Percentiles rank a stretch among this genome's conserved stretches.
Conservation (phyloP, 805 yeast species). For the Myxozyma nipponensis region DNA sequence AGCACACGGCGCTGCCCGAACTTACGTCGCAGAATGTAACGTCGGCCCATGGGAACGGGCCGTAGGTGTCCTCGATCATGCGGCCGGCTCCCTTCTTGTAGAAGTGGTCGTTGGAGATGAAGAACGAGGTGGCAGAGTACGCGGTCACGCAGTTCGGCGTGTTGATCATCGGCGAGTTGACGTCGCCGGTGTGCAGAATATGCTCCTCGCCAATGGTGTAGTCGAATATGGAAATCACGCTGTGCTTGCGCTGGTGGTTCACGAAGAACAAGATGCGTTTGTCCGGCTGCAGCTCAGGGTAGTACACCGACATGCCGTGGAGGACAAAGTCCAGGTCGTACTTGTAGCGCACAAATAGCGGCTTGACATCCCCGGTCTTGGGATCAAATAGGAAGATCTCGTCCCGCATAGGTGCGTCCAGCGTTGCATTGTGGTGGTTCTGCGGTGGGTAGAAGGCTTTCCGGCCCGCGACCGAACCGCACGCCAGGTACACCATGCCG, state of each 20-base stretch:
- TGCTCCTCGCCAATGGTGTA: slow-evolving; percentile 5
- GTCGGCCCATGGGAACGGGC: slow-evolving; percentile 15
- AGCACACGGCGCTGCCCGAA: not conserved
- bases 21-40: slow-evolving; percentile 6
- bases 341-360: slow-evolving; percentile 1
- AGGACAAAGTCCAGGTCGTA: slow-evolving; percentile 6
- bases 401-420: slow-evolving; percentile 1
- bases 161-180: slow-evolving; percentile 3
- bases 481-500: slow-evolving; percentile 12
- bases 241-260: slow-evolving; percentile 12
- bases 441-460: slow-evolving; percentile 14
- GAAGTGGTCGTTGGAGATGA: slow-evolving; percentile 16
- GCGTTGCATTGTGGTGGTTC: slow-evolving; percentile 2
- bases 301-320: slow-evolving; percentile 12
- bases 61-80: slow-evolving; percentile 5
- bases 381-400: slow-evolving; percentile 8
- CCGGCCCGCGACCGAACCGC: slow-evolving; percentile 13
- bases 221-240: slow-evolving; percentile 7
- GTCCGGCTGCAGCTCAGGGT: slow-evolving; percentile 7
- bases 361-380: not conserved
- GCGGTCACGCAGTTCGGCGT: slow-evolving; percentile 14
- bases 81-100: slow-evolving; percentile 7
- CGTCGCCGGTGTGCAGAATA: slow-evolving; percentile 1
- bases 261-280: slow-evolving; percentile 10
- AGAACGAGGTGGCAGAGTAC: slow-evolving; percentile 10